Base-by-base conservation (phyloP, 2,329 filamentous ascomycete species). In the Hyphodiscus sp. region DNA sequence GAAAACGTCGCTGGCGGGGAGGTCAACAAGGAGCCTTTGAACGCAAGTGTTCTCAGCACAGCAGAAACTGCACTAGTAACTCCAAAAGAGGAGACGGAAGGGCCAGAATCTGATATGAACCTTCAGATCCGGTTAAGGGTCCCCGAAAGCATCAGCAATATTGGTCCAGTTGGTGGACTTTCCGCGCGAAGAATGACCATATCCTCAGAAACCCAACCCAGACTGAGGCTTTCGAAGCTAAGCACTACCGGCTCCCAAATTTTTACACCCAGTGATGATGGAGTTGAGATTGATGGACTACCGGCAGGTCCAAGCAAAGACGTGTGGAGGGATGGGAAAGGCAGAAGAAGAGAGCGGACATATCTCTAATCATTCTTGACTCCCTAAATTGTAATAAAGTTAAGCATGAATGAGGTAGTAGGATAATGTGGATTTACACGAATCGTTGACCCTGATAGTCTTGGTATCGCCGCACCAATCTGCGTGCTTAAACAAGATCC, bases 181-280 rank as follows among this genome's bases (percentile, higher is more conserved):
- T n/a, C 33, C 4, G 13, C 2, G 33, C 33, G 42, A 13, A 45
- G 42, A 45, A 45, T 45, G 42, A 38, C 33, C 4, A 15, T 10
- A 8, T 26, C 16, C 11, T 38, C 6, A 29, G 23, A 3, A 47
- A 41, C 11, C 30, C 23, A 42, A 29, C 33, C 23, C 26, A 58
- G 55, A 30, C 55, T 47, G 29, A 58, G 49, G 23, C 23, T 67
- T 11, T 48, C 43, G 29, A 60, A 64, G 47, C 58, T 53, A 16
- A 68, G 62, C 45, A 65, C 58, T 7, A 65, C 57, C 54, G 65
- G 65, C 33, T 66, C 63, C 10, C 65, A 66, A 43, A 52, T 68
- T 26, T 66, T 67, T 47, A 63, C 50, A 13, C 60, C 61, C 1
- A 49, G 30, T 45, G 50, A 55, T 20, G 63, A 66, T n/a, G 61